These are phyloP conservation scores for Penicillium mononematosum DNA, from an alignment of 495 filamentous ascomycete genomes.

Conservation along the genomic window DNA sequence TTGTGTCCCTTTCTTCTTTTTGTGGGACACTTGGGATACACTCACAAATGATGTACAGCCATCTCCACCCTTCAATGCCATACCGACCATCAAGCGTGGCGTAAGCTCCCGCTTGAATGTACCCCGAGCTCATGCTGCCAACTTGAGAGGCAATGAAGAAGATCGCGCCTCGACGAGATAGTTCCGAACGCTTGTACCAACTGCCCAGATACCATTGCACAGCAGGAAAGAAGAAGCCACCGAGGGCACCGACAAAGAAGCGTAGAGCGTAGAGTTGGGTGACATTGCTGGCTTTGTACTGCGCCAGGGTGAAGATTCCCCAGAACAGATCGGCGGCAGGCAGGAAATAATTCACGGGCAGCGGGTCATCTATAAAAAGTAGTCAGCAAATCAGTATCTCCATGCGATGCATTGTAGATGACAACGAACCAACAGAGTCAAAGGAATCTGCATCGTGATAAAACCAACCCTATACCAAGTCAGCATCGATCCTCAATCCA, in stretches of 20 bases:
- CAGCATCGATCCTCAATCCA: background rate
- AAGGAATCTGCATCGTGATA: constrained; percentile 28
- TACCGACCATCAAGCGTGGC: constrained; percentile 37
- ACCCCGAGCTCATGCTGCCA: constrained; percentile 44
- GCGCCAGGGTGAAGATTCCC: constrained; percentile 43
- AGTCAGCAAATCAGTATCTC: constrained; percentile 1
- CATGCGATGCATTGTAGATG: background rate
- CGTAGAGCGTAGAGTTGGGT: constrained; percentile 52
- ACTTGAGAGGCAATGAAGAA: constrained; percentile 46
- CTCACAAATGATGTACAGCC: constrained; percentile 49
- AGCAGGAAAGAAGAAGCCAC: constrained; percentile 72
- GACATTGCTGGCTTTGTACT: constrained; percentile 36
- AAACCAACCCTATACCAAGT: constrained; percentile 24
- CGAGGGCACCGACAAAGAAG: constrained; percentile 85
- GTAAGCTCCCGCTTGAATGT: constrained; percentile 46
- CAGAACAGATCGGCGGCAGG: constrained; percentile 39
- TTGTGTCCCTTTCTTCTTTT: background rate
- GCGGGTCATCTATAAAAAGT: constrained; percentile 25
- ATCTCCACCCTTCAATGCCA: constrained; percentile 48
- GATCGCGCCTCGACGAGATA: constrained; percentile 41
- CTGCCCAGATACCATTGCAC: constrained; percentile 32
- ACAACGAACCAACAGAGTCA: constrained; percentile 24
- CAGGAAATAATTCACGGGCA: constrained; percentile 31
- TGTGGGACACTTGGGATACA: background rate
- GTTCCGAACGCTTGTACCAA: constrained; percentile 36